These are phyloP conservation scores for Phytopythium chamaehyphon DNA, from an alignment of 352 stramenopile species.

Conservation along the genomic window DNA sequence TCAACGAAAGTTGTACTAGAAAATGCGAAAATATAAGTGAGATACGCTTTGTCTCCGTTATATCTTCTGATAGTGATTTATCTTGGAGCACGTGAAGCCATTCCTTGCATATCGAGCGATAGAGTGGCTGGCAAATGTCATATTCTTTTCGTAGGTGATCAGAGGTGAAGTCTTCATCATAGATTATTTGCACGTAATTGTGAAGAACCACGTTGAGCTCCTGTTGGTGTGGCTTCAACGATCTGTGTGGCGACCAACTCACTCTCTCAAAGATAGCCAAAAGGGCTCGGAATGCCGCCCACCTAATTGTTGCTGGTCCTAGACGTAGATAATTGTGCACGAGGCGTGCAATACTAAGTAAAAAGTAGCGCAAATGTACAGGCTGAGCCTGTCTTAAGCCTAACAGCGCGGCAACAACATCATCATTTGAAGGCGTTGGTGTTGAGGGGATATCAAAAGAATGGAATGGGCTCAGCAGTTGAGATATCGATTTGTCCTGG, in stretches of 20 bases:
- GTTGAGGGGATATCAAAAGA: background rate
- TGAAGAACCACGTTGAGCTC: constrained; percentile 46
- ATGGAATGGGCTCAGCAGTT: constrained; percentile 52
- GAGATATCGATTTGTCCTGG: constrained; percentile 39
- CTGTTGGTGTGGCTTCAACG: constrained; percentile 18
- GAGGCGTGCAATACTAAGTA: constrained; percentile 41
- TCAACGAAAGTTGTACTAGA: constrained; percentile 61
- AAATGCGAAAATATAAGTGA: constrained; percentile 50
- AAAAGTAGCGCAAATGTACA: constrained; percentile 45
- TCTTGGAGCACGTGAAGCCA: constrained; percentile 55
- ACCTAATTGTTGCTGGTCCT: constrained; percentile 31
- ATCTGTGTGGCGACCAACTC: constrained; percentile 36
- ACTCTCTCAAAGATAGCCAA: constrained; percentile 57
- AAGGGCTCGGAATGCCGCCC: constrained; percentile 50
- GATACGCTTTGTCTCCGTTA: constrained; percentile 31
- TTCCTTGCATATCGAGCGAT: constrained; percentile 39
- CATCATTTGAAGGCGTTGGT: constrained; percentile 7
- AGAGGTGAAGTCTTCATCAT: constrained; percentile 40
- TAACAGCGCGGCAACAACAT: constrained; percentile 24
- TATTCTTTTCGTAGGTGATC: background rate
- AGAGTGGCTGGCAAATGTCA: constrained; percentile 20
- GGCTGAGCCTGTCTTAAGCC: constrained; percentile 26
- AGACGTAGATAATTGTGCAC: constrained; percentile 51
- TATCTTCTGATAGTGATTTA: constrained; percentile 32
- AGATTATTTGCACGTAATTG: constrained; percentile 49